phyloP scores from a whole-genome alignment of 345 rosid species.

The Populus tremula region DNA sequence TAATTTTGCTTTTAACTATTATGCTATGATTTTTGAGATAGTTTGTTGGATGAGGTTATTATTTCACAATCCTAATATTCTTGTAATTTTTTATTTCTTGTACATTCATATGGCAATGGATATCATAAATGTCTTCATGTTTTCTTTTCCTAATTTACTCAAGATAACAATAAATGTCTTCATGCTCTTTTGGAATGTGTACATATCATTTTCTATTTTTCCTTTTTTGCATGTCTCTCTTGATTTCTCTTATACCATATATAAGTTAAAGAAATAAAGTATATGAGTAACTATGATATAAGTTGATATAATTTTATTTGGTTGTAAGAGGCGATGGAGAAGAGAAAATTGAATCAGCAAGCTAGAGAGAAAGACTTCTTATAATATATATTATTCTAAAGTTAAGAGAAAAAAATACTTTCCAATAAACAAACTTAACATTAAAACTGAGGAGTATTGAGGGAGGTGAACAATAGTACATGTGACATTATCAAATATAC shows the following conservation, averaged over 20 bases:
- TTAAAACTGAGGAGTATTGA: too few species aligned
- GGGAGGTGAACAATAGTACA: too few species aligned
- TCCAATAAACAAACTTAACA: too few species aligned
- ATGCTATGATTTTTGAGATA: neutral
- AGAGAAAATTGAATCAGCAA: conserved; percentile 53
- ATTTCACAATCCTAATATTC: neutral
- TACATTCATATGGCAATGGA: neutral
- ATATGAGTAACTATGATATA: neutral
- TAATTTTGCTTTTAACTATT: neutral
- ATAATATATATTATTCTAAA: too few species aligned
- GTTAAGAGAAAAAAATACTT: too few species aligned
- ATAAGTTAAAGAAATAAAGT: neutral
- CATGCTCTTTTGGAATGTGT: neutral
- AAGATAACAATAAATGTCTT: neutral
- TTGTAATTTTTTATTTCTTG: neutral
- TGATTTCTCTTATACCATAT: neutral
- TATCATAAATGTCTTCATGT: neutral
- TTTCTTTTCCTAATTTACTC: neutral
- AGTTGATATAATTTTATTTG: conserved; percentile 4
- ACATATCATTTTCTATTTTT: too few species aligned
- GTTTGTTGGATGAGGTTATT: neutral
- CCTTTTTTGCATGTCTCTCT: too few species aligned
- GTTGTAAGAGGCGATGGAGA: conserved; percentile 46
- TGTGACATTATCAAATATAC: too few species aligned
- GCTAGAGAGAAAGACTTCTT: too few species aligned